A percentile compares a stretch with the other conserved stretches of the same genome.
These are phyloP conservation scores for Hericium erinaceus DNA, from an alignment of 768 basidiomycete genomes.

Conservation along the genomic window DNA sequence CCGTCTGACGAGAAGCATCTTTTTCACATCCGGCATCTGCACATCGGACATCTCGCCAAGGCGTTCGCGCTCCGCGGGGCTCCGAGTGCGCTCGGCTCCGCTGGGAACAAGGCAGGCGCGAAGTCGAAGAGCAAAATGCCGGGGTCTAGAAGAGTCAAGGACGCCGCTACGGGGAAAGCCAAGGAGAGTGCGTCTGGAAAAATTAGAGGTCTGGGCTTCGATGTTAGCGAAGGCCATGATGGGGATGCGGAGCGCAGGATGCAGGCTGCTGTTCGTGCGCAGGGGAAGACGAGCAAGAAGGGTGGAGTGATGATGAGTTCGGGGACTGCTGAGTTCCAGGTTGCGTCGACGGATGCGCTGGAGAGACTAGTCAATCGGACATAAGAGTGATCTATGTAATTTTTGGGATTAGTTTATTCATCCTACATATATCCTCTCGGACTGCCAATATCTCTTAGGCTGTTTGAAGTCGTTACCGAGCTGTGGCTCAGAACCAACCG, in stretches of 20 bases:
- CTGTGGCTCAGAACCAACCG: too few relatives aligned
- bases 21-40: slow-evolving; percentile 91
- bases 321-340: slow-evolving; percentile 68
- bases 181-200: neutral
- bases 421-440: too few relatives aligned
- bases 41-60: slow-evolving; percentile 91
- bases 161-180: neutral
- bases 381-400: neutral
- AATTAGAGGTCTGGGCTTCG: neutral
- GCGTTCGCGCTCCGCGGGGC: slow-evolving; percentile 87
- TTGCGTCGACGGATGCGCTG: slow-evolving; percentile 52
- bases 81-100: slow-evolving; percentile 35
- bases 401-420: too few relatives aligned
- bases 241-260: slow-evolving; percentile 71
- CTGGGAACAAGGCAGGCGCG: slow-evolving; percentile 7
- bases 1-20: slow-evolving; percentile 92
- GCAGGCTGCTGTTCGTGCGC: slow-evolving; percentile 75
- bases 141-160: neutral
- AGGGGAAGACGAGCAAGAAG: slow-evolving; percentile 74
- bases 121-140: neutral
- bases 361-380: slow-evolving; percentile 40
- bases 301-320: slow-evolving; percentile 65
- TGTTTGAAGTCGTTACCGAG: too few relatives aligned
- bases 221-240: slow-evolving; percentile 10
- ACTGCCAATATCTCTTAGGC: too few relatives aligned